Conservation (phyloP, 169 alveolate species). For the Plasmodium malariae region DNA sequence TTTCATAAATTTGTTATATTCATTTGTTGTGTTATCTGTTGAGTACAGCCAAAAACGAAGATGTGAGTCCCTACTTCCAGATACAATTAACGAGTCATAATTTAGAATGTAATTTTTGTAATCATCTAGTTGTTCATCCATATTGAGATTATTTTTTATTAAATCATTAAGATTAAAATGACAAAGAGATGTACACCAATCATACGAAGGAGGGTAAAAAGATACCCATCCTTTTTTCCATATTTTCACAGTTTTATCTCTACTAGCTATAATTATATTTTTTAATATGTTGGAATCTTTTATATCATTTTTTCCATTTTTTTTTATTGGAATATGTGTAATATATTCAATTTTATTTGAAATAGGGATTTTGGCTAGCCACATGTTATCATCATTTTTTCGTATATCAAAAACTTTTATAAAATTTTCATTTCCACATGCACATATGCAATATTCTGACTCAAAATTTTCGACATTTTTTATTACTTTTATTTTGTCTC, state of each 20-base stretch:
- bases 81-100: slow-evolving; percentile 51
- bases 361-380: slow-evolving; percentile 64
- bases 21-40: slow-evolving; percentile 41
- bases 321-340: slow-evolving; percentile 48
- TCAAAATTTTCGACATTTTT: slow-evolving; percentile 39
- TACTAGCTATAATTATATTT: slow-evolving; percentile 52
- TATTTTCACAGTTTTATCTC: slow-evolving; percentile 67
- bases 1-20: slow-evolving; percentile 56
- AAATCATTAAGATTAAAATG: slow-evolving; percentile 32
- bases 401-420: slow-evolving; percentile 67
- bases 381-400: slow-evolving; percentile 52
- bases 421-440: slow-evolving; percentile 69
- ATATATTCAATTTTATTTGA: slow-evolving; percentile 63
- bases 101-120: slow-evolving; percentile 15
- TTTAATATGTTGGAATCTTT: slow-evolving; percentile 58
- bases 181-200: slow-evolving; percentile 62
- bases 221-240: slow-evolving; percentile 74
- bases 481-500: slow-evolving; percentile 33
- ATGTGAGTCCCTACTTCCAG: slow-evolving; percentile 71
- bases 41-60: slow-evolving; percentile 71
- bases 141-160: slow-evolving; percentile 8
- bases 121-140: background rate
- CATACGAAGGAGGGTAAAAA: slow-evolving; percentile 66
- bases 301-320: slow-evolving; percentile 21
- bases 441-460: slow-evolving; percentile 64